These are phyloP conservation scores for Schwanniomyces polymorphus DNA, from an alignment of 805 yeast species.

Conservation along the genomic window DNA sequence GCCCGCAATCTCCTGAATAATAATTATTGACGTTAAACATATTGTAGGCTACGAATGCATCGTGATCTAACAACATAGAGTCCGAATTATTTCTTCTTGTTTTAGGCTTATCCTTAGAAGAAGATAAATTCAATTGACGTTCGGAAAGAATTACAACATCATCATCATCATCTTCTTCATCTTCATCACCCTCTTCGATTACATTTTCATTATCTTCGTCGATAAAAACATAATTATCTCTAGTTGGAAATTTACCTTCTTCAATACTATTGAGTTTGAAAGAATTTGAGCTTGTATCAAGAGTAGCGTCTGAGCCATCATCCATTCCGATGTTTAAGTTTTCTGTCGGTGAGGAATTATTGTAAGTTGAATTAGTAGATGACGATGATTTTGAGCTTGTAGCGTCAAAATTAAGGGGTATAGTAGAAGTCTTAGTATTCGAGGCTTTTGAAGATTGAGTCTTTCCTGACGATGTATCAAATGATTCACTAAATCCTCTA, in stretches of 20 bases:
- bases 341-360: slow-evolving; percentile 6
- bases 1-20: neutral
- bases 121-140: slow-evolving; percentile 14
- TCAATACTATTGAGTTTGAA: neutral
- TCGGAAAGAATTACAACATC: slow-evolving; percentile 40
- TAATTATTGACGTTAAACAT: slow-evolving; percentile 41
- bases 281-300: slow-evolving; percentile 3
- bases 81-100: slow-evolving; percentile 34
- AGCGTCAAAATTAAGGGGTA: slow-evolving; percentile 8
- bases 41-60: slow-evolving; percentile 42
- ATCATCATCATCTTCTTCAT: slow-evolving; percentile 24
- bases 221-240: neutral
- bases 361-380: slow-evolving; percentile 7
- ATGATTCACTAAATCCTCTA: slow-evolving; percentile 44
- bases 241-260: neutral
- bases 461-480: slow-evolving; percentile 15
- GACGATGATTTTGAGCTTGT: slow-evolving; percentile 8
- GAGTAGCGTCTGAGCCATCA: slow-evolving; percentile 4
- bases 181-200: slow-evolving; percentile 10
- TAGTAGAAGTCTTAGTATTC: slow-evolving; percentile 7
- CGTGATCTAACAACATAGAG: slow-evolving; percentile 34
- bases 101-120: slow-evolving; percentile 2
- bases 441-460: slow-evolving; percentile 2
- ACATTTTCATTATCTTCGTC: slow-evolving; percentile 6
- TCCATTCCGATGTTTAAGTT: slow-evolving; percentile 7